Evolutionary conservation across 768 basidiomycete species (phyloP).

Genomic region (Tulasnella sp.): DNA sequence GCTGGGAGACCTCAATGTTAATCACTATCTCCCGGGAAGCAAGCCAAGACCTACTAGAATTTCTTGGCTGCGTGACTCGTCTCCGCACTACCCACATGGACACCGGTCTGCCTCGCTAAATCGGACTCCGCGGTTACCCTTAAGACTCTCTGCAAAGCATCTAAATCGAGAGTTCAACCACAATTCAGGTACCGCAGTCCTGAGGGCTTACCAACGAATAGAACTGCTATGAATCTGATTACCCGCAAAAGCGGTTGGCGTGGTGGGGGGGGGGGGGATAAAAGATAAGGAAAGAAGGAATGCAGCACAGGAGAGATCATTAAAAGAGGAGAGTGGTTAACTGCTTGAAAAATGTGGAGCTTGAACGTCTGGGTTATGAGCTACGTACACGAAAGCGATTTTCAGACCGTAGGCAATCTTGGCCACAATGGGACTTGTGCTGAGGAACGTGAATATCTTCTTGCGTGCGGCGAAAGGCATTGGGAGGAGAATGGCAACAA

Average conservation of each 20-base stretch:
- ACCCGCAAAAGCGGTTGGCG: background rate
- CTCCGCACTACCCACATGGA: conserved; percentile 65
- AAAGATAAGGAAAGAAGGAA: no score
- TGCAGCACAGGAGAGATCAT: no score
- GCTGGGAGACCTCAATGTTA: conserved; percentile 39
- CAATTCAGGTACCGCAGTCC: background rate
- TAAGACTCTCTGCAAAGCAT: conserved; percentile 91
- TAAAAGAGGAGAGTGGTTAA: no score
- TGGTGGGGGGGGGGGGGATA: no score
- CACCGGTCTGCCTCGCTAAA: conserved; percentile 34
- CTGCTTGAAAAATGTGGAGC: no score
- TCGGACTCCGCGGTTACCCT: conserved; percentile 58
- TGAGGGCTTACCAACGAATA: conserved; percentile 49
- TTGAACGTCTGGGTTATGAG: conserved; percentile 21
- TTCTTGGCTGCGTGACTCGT: conserved; percentile 86
- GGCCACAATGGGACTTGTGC: conserved; percentile 48
- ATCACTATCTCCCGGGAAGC: conserved; percentile 11
- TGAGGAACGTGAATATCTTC: conserved; percentile 31
- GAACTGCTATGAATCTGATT: conserved; percentile 63
- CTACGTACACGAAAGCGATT: conserved; percentile 80
- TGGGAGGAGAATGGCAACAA: conserved; percentile 75
- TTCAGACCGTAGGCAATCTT: conserved; percentile 88
- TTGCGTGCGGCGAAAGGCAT: conserved; percentile 63
- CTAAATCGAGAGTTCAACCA: conserved; percentile 28
- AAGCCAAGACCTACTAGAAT: conserved; percentile 62